phyloP scores from a whole-genome alignment of 1,284 basidiomycete species.

The Megacollybia platyphylla region DNA sequence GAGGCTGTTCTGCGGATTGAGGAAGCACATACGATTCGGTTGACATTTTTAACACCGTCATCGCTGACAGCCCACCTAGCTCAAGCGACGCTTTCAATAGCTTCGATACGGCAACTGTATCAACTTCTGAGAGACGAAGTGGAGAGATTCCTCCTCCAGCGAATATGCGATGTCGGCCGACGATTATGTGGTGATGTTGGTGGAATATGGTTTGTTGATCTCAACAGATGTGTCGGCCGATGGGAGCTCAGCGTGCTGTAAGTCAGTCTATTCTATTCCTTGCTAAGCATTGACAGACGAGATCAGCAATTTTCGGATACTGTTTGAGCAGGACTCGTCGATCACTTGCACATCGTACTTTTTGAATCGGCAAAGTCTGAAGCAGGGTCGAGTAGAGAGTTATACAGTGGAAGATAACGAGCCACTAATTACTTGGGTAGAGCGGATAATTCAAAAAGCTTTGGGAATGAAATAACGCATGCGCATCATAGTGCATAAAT shows the following conservation, averaged over 20 bases:
- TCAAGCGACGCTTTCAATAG: constrained; percentile 59
- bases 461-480: constrained; percentile 8
- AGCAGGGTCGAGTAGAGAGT: constrained; percentile 24
- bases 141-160: constrained; percentile 47
- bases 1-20: constrained; percentile 60
- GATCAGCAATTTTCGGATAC: constrained; percentile 49
- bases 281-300: not conserved
- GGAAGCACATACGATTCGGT: constrained; percentile 57
- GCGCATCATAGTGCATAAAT: constrained; percentile 4
- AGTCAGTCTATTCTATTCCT: constrained; percentile 16
- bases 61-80: constrained; percentile 58
- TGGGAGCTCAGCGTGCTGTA: constrained; percentile 71
- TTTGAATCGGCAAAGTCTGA: constrained; percentile 25
- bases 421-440: constrained; percentile 37
- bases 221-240: constrained; percentile 56
- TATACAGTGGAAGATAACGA: constrained; percentile 21
- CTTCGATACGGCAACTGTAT: constrained; percentile 60
- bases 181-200: constrained; percentile 39
- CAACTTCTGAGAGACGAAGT: constrained; percentile 68
- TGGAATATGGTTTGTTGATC: constrained; percentile 69
- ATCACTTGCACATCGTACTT: constrained; percentile 47
- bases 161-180: constrained; percentile 55
- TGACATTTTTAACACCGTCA: constrained; percentile 64
- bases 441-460: constrained; percentile 26
- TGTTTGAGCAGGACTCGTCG: constrained; percentile 31